Base-by-base conservation (phyloP, 2,329 filamentous ascomycete species). In the Beauveria sp. region DNA sequence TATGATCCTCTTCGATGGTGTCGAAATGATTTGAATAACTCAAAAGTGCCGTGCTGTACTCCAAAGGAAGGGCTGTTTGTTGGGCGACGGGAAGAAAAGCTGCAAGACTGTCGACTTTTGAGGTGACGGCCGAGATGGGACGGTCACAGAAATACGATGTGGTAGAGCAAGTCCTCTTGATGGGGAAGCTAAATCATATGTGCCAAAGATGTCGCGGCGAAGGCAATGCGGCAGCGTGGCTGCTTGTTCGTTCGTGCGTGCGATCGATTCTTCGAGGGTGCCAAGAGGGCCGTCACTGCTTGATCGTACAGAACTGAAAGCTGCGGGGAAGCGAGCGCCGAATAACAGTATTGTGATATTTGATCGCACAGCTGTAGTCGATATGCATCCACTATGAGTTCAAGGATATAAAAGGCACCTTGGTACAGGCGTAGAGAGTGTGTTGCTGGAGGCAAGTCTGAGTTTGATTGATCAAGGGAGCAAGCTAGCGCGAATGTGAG, bases 371-470 rank as follows among this genome's bases (percentile, higher is more conserved):
- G 8, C n/a, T 34, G n/a, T 22, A 24, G 44, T 14, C 8, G 20
- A n/a, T 18, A 16, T 20, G 22, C 34, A 43, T 24, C 12, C 12
- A 24, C 10, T n/a, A 30, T 37, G 16, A 26, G 6, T 22, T 34
- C 16, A 12, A 20, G 34, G 47, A 8, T n/a, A 50, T 20, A n/a
- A 28, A 44, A 22, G 4, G 6, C 12, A 22, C 5, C 14, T 22
- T 44, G 40, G 41, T 20, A n/a, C 28, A 47, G 20, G 14, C 48
- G 41, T n/a, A 44, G 28, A 34, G 41, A 30, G 16, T 40, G 20
- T 18, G 57, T 53, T 59, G 57, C 30, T 46, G 57, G 41, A 59
- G 50, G 57, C 16, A 53, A 41, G 50, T 53, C 40, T 47, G 41
- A 59, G 40, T 53, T 53, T 34, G 40, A 54, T 8, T 24, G 47